These are phyloP conservation scores for Fusarium stilboides DNA, from an alignment of 2,329 filamentous ascomycete genomes.

Conservation along the genomic window DNA sequence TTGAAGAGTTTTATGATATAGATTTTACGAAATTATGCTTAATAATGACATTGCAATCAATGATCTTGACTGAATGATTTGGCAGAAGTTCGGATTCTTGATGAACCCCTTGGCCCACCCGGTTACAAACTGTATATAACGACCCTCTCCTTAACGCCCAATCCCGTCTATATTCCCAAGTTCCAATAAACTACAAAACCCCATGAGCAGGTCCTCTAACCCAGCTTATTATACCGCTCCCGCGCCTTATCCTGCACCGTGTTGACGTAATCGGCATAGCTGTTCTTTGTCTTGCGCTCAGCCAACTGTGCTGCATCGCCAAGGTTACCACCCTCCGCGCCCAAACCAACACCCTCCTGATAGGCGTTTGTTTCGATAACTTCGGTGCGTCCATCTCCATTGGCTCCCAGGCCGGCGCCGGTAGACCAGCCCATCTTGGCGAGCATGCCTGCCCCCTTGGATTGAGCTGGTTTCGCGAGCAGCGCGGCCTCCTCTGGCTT, in stretches of 20 bases:
- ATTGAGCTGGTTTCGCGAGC: constrained; percentile 57
- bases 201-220: constrained; percentile 20
- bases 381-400: constrained; percentile 73
- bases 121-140: background rate
- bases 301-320: constrained; percentile 78
- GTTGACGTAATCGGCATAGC: constrained; percentile 74
- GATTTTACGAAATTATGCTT: too few relatives aligned
- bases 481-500: constrained; percentile 42
- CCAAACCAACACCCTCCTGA: constrained; percentile 77
- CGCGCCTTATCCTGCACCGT: constrained; percentile 77
- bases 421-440: constrained; percentile 81
- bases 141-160: constrained; percentile 18
- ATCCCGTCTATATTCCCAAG: constrained; percentile 11
- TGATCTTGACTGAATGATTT: too few relatives aligned
- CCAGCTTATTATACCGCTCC: constrained; percentile 74
- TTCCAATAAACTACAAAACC: background rate
- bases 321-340: constrained; percentile 77
- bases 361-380: constrained; percentile 77
- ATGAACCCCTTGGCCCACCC: too few relatives aligned
- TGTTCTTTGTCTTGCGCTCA: constrained; percentile 71
- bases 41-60: too few relatives aligned
- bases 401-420: constrained; percentile 75
- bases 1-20: too few relatives aligned
- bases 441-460: constrained; percentile 77
- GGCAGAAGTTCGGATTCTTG: too few relatives aligned